Percentiles rank a stretch among this genome's conserved stretches.
These are phyloP conservation scores for Dicorynia guianensis DNA, from an alignment of 306 rosid species.

Conservation along the genomic window DNA sequence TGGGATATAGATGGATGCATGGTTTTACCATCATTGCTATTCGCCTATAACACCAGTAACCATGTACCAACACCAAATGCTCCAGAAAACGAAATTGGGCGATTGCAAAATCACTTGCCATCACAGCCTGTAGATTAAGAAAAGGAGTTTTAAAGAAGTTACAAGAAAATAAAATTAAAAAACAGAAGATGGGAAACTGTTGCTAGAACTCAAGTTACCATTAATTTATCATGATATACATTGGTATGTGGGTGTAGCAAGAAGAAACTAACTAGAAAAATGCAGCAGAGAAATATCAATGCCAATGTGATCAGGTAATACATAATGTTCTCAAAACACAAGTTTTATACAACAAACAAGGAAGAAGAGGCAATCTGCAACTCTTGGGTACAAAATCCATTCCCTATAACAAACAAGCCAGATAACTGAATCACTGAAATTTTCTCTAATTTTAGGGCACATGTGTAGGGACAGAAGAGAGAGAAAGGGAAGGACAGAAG, in stretches of 20 bases:
- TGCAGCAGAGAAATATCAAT: conserved; percentile 10
- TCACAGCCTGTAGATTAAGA: conserved; percentile 72
- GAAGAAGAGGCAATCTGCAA: conserved; percentile 3
- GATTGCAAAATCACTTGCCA: conserved; percentile 91
- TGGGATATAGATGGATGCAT: conserved; percentile 34
- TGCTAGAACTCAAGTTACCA: conserved; percentile 12
- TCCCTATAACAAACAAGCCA: background rate
- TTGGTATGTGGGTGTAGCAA: background rate
- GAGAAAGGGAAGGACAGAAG: too few species aligned
- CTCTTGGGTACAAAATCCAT: conserved; percentile 9
- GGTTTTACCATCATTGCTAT: conserved; percentile 90
- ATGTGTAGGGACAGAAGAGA: too few species aligned
- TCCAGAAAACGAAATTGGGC: conserved; percentile 86
- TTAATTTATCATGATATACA: background rate
- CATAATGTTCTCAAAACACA: background rate
- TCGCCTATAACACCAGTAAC: conserved; percentile 94
- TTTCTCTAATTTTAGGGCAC: too few species aligned
- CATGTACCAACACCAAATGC: conserved; percentile 86
- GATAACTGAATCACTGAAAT: too few species aligned
- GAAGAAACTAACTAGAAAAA: background rate
- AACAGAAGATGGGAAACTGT: conserved; percentile 27
- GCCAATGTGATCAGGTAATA: background rate
- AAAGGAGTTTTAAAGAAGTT: background rate
- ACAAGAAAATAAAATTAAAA: background rate
- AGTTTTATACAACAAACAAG: conserved; percentile 5